phyloP scores from a whole-genome alignment of 345 rosid genomes.

The Pugionium cornutum region DNA sequence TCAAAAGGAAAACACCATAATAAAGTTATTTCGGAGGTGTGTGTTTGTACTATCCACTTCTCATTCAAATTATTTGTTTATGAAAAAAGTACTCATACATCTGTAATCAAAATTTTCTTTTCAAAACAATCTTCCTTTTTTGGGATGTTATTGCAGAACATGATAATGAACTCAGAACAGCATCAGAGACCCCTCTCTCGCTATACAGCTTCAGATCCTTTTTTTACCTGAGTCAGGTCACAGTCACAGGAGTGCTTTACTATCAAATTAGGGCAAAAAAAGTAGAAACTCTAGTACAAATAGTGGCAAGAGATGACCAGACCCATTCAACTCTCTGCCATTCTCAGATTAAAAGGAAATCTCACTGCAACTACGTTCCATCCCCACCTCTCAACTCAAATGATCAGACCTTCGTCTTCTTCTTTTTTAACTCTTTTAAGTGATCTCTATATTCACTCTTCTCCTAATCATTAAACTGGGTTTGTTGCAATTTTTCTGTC shows the following conservation, averaged over 20 bases:
- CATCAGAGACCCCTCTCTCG: slow-evolving; percentile 20
- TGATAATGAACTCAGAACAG: slow-evolving; percentile 31
- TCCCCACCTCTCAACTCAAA: slow-evolving; percentile 36
- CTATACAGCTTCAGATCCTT: slow-evolving; percentile 13
- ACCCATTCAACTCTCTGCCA: slow-evolving; percentile 37
- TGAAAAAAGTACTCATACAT: slow-evolving; percentile 13
- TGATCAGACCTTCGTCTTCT: slow-evolving; percentile 1
- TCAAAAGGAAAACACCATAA: slow-evolving; percentile 19
- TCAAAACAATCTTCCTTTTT: slow-evolving; percentile 15
- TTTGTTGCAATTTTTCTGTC: slow-evolving; percentile 5
- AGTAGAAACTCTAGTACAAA: slow-evolving; percentile 37
- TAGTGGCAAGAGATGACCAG: slow-evolving; percentile 39
- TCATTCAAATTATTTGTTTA: not conserved
- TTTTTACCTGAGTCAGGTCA: slow-evolving; percentile 38
- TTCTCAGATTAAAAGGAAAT: slow-evolving; percentile 28
- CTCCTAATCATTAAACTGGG: slow-evolving; percentile 17
- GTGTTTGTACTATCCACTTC: slow-evolving; percentile 21
- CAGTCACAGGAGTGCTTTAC: slow-evolving; percentile 22
- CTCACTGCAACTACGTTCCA: slow-evolving; percentile 34
- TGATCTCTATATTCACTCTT: slow-evolving; percentile 31
- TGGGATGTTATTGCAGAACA: slow-evolving; percentile 27
- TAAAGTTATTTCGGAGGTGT: not conserved
- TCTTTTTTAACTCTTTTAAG: slow-evolving; percentile 23
- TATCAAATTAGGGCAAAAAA: slow-evolving; percentile 42
- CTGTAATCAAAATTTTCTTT: not conserved